Base-by-base conservation (phyloP, 805 yeast genomes). In the Spathaspora boniae region DNA sequence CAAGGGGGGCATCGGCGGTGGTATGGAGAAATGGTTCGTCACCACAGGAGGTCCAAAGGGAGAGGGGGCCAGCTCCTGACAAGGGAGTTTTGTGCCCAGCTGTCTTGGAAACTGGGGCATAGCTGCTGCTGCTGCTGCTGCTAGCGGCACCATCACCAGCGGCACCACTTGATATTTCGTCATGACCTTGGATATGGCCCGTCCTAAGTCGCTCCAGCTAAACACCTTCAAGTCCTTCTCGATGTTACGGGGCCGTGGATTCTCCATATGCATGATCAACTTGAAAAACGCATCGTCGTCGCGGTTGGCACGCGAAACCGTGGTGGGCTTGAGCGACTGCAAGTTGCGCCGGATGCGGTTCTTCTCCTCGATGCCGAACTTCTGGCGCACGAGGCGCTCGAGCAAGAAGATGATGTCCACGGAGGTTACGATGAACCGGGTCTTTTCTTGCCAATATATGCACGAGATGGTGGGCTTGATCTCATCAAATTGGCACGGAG, bases 171-270 rank as follows among this genome's bases (percentile, higher is more conserved):
- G 57, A 49, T 81, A 81, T 54, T 81, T 81, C 22, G 78, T 61
- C 22, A 78, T 64, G 9, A 81, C 81, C 48, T 76, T 79, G 17
- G 59, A 54, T 33, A 80, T 48, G 0, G 86, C 86, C 20, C 58
- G 64, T 25, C 62, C 70, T 17, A 81, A 56, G 29, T 68, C 64
- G 15, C 52, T 48, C 87, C 87, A 81, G 17, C 64, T 62, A 47
- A 81, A 76, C 4, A 81, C 85, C 50, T 81, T 81, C 41, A 81
- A 72, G 50, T 80, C 84, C 51, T 81, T 81, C 46, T 78, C 86
- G 29, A 81, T 81, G 44, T 78, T 79, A 27, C 87, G 60, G 4
- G 87, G 87, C 44, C 76, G 65, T 2, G 87, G 87, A 37, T 67
- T 67, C 19, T 72, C 73, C 64, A 73, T 80, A 21, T 67, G 57